Evolutionary conservation across 441 rosid species (phyloP).

Genomic region (Pelargonium fulgidum): DNA sequence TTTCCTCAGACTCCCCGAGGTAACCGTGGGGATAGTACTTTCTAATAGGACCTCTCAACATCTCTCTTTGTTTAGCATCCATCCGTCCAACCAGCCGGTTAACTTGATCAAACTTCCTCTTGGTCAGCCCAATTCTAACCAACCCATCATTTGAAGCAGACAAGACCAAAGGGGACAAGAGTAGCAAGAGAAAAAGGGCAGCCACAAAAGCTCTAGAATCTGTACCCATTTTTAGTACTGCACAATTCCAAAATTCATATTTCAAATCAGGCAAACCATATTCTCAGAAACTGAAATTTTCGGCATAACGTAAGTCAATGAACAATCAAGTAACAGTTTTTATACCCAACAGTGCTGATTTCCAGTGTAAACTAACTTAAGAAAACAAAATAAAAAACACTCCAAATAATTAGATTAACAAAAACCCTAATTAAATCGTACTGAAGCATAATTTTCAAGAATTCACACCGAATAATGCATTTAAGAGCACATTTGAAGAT

Average conservation of each 20-base stretch:
- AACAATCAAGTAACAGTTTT: no score
- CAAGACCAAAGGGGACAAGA: neutral
- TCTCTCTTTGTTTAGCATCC: constrained; percentile 13
- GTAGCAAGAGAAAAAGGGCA: neutral
- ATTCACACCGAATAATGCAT: no score
- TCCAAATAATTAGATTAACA: no score
- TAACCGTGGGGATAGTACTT: neutral
- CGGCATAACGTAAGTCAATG: no score
- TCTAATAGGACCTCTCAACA: neutral
- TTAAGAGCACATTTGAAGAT: no score
- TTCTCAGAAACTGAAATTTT: no score
- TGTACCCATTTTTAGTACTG: constrained; percentile 5
- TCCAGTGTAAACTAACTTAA: no score
- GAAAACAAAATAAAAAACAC: no score
- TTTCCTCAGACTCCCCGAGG: constrained; percentile 5
- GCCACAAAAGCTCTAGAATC: neutral
- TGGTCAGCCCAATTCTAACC: constrained; percentile 8
- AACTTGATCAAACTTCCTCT: constrained; percentile 2
- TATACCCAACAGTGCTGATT: no score
- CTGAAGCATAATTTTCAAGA: no score
- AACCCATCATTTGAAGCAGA: constrained; percentile 2
- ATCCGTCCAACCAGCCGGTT: constrained; percentile 4
- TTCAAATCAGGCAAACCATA: neutral
- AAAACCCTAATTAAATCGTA: no score
- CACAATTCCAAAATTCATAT: neutral